phyloP scores from a whole-genome alignment of 495 filamentous ascomycete species.

The Talaromyces thailandensis region DNA sequence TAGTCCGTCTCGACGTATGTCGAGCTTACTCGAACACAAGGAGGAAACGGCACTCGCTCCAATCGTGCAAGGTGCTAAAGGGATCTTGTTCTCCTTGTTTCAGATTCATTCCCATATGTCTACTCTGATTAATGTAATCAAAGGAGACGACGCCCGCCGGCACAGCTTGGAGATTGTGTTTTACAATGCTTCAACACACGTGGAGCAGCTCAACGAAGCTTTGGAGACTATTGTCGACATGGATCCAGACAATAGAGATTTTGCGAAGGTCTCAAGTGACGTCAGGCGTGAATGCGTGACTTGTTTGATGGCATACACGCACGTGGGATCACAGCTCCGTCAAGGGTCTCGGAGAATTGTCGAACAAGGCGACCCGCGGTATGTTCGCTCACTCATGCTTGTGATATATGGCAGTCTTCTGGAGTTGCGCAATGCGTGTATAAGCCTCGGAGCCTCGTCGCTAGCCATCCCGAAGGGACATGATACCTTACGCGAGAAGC shows the following conservation, averaged over 20 bases:
- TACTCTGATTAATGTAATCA: conserved; percentile 60
- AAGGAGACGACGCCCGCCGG: conserved; percentile 55
- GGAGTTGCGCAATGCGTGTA: conserved; percentile 56
- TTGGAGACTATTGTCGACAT: conserved; percentile 54
- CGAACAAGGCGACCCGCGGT: conserved; percentile 64
- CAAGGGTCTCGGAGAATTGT: conserved; percentile 63
- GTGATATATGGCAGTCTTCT: conserved; percentile 73
- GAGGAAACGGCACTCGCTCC: conserved; percentile 49
- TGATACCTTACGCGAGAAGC: conserved; percentile 16
- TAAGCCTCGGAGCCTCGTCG: conserved; percentile 27
- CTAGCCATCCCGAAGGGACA: conserved; percentile 14
- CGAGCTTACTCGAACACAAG: conserved; percentile 75
- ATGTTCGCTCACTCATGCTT: conserved; percentile 72
- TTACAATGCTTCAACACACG: conserved; percentile 64
- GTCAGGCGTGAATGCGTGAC: conserved; percentile 60
- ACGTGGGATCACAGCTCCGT: conserved; percentile 61
- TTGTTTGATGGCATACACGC: conserved; percentile 67
- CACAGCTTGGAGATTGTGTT: conserved; percentile 71
- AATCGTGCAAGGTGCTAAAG: conserved; percentile 70
- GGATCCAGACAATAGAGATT: conserved; percentile 27
- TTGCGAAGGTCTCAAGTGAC: conserved; percentile 37
- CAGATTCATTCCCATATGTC: conserved; percentile 72
- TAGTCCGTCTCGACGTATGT: conserved; percentile 64
- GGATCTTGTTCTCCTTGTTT: conserved; percentile 78
- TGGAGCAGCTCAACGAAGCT: conserved; percentile 66